A percentile compares a stretch with the other conserved stretches of the same genome.
Conservation (phyloP, 495 filamentous ascomycete species). For the Xylaria scruposa region DNA sequence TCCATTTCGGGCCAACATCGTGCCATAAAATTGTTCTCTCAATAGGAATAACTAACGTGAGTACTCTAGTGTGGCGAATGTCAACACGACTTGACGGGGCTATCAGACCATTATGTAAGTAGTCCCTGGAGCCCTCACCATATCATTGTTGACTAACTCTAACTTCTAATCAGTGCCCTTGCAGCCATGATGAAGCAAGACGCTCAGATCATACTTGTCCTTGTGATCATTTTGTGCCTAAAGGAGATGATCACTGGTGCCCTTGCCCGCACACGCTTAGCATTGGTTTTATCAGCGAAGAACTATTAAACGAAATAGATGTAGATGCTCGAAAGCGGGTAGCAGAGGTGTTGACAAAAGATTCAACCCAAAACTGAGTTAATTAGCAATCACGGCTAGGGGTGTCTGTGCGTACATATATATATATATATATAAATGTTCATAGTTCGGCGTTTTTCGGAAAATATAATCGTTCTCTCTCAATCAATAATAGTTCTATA, state of each 20-base stretch:
- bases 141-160: background rate
- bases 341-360: background rate
- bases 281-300: background rate
- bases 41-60: background rate
- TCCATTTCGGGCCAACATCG: background rate
- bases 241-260: constrained; percentile 23
- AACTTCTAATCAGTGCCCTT: background rate
- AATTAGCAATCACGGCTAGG: background rate
- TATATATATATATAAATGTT: background rate
- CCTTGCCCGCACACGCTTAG: constrained; percentile 19
- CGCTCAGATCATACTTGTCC: background rate
- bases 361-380: background rate
- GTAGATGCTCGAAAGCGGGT: background rate
- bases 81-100: constrained; percentile 3
- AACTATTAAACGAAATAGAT: background rate
- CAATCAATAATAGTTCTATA: constrained; percentile 1
- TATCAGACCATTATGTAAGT: constrained; percentile 20
- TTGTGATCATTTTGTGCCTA: background rate
- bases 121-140: background rate
- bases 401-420: background rate
- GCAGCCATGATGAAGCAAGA: constrained; percentile 15
- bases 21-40: too few relatives aligned
- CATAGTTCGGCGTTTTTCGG: background rate
- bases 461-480: background rate
- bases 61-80: constrained; percentile 18